A percentile compares a stretch with the other conserved stretches of the same genome.
These are phyloP conservation scores for Cruciata laevipes DNA, from an alignment of 257 asterid genomes.

Conservation along the genomic window DNA sequence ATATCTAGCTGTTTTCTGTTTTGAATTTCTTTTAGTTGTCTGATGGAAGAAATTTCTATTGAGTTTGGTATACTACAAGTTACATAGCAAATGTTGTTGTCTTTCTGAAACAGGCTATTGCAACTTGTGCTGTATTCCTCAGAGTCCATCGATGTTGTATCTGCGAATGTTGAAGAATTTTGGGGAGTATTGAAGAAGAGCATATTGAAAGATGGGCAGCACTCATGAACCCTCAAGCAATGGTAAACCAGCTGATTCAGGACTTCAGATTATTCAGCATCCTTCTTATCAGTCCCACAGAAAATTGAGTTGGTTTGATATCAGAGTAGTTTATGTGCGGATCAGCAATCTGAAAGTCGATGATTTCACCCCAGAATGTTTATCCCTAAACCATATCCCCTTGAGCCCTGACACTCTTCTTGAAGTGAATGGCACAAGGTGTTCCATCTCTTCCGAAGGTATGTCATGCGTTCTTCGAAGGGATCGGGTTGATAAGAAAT, in stretches of 20 bases:
- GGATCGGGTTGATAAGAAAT: slow-evolving; percentile 68
- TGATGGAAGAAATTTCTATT: neutral
- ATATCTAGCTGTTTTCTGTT: slow-evolving; percentile 1
- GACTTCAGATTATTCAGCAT: slow-evolving; percentile 52
- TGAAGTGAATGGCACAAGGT: slow-evolving; percentile 70
- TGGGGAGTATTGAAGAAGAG: slow-evolving; percentile 21
- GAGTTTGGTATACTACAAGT: neutral
- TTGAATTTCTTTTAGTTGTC: slow-evolving; percentile 1
- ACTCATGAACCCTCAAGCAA: slow-evolving; percentile 37
- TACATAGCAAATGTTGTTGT: neutral
- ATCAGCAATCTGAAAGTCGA: slow-evolving; percentile 63
- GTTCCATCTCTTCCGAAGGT: slow-evolving; percentile 53
- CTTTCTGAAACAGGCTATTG: slow-evolving; percentile 26
- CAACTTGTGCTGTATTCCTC: slow-evolving; percentile 11
- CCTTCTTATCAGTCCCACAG: slow-evolving; percentile 38
- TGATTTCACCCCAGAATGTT: slow-evolving; percentile 60
- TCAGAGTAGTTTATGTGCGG: slow-evolving; percentile 61
- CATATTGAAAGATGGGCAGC: slow-evolving; percentile 41
- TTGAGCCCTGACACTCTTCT: slow-evolving; percentile 56
- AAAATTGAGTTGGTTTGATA: slow-evolving; percentile 53
- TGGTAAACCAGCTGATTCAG: slow-evolving; percentile 41
- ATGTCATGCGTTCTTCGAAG: slow-evolving; percentile 61
- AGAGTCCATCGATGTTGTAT: slow-evolving; percentile 27
- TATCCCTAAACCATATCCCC: slow-evolving; percentile 65
- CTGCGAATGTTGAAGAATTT: slow-evolving; percentile 16